These are phyloP conservation scores for Trichosporon coremiiforme DNA, from an alignment of 1,284 basidiomycete genomes.

Conservation along the genomic window DNA sequence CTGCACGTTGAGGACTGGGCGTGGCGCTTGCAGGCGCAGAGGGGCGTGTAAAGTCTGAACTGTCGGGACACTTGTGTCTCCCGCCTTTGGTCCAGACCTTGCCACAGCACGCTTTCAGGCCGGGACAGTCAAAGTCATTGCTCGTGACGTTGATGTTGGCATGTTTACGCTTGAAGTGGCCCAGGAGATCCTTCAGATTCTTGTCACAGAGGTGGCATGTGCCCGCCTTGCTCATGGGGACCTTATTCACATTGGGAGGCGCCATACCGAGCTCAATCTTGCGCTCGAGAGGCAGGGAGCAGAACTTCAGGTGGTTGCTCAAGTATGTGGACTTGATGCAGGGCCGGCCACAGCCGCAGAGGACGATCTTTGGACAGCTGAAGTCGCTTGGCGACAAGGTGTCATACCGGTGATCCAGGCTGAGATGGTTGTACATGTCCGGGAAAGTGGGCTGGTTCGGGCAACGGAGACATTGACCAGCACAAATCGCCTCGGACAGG, in stretches of 20 bases:
- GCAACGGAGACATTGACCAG: not conserved
- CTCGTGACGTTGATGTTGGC: not conserved
- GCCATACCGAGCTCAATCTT: not conserved
- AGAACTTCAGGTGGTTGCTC: not conserved
- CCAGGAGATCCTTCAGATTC: not conserved
- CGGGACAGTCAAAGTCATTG: not conserved
- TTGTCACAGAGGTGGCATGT: not conserved
- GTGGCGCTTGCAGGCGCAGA: too few relatives aligned
- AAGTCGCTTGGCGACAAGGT: not conserved
- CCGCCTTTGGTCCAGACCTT: not conserved
- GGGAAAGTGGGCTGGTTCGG: not conserved
- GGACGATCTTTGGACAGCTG: not conserved
- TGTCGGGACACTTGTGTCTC: not conserved
- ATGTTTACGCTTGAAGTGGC: not conserved
- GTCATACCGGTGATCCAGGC: not conserved
- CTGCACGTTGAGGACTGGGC: too few relatives aligned
- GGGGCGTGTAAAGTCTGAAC: too few relatives aligned
- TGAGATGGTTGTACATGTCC: slow-evolving; percentile 2
- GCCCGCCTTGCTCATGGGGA: not conserved
- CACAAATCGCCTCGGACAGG: not conserved
- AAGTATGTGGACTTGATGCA: not conserved
- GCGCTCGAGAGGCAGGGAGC: not conserved
- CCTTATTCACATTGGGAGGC: not conserved
- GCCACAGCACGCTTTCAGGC: not conserved
- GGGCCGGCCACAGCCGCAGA: not conserved